Percentiles rank a stretch among this genome's conserved stretches.
phyloP scores from a whole-genome alignment of 345 rosid genomes.

The Gossypium mustelinum region DNA sequence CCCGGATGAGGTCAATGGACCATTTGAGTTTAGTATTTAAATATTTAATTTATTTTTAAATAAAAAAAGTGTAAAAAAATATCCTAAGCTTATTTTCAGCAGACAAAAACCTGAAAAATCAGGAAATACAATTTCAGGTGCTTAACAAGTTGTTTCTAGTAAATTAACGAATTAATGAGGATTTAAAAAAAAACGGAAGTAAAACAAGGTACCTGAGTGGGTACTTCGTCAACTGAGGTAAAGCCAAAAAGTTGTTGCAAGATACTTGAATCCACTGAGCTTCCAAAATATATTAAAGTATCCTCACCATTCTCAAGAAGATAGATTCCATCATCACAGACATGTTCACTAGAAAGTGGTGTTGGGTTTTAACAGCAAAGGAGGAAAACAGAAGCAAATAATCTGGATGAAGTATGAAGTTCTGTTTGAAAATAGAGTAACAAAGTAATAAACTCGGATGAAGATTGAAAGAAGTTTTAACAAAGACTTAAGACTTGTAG shows the following conservation, averaged over 20 bases:
- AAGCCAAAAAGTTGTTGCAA: slow-evolving; percentile 63
- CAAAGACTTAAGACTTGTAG: too few relatives aligned
- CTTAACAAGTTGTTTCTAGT: neutral
- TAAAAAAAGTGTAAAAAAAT: neutral
- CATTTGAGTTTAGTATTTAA: neutral
- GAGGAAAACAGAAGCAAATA: too few relatives aligned
- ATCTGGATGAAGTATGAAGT: too few relatives aligned
- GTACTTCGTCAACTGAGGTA: slow-evolving; percentile 59
- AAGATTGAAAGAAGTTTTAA: too few relatives aligned
- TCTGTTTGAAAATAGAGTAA: too few relatives aligned
- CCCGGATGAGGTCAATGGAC: neutral
- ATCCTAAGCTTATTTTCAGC: neutral
- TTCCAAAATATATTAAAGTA: slow-evolving; percentile 76
- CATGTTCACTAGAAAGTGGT: slow-evolving; percentile 81
- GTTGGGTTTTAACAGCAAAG: too few relatives aligned
- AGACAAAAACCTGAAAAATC: neutral
- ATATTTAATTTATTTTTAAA: neutral
- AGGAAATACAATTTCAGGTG: neutral
- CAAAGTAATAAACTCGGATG: too few relatives aligned
- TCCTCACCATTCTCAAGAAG: slow-evolving; percentile 93
- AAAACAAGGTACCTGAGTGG: slow-evolving; percentile 53
- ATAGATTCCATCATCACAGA: slow-evolving; percentile 77
- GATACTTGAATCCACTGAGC: slow-evolving; percentile 51
- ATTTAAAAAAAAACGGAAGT: neutral
- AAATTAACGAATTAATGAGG: slow-evolving; percentile 6